Base-by-base conservation (phyloP, 495 filamentous ascomycete species). In the Aspergillus olivimuriae region DNA sequence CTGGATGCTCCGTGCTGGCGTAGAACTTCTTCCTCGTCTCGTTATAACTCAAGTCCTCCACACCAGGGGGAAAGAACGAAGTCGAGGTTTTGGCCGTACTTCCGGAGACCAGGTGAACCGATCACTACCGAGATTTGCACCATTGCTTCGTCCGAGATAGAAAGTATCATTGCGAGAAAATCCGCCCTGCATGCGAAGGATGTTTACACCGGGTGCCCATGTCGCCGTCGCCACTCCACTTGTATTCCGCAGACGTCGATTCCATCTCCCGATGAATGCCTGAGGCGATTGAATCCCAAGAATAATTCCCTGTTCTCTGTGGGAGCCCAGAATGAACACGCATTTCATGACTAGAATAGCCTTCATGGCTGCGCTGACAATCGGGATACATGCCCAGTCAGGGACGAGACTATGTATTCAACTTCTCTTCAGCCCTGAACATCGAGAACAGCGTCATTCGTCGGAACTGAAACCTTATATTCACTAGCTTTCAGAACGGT, bases 361-460 rank as follows among this genome's bases (percentile, higher is more conserved):
- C n/a, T n/a, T n/a, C n/a, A n/a, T n/a, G 14, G 22, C 34, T 0
- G 12, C 32, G 8, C 18, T 40, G 9, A 34, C 51, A 31, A 34
- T 33, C 21, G 22, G 34, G 10, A 16, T 40, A 18, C 20, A 51
- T 12, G 44, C 46, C 28, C 36, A 47, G 30, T 34, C 32, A n/a
- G 42, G 43, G 16, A 48, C 33, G 15, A 46, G 50, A 39, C 31
- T 58, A n/a, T n/a, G n/a, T n/a, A 19, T 58, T 46, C 46, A 48
- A 49, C 35, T 60, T 60, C 46, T 45, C 57, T 17, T 50, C 18
- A 30, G 16, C 15, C 10, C 44, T 57, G 12, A 62, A 56, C 52
- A 47, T 72, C 43, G 70, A 74, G 33, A 73, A 73, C 53, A 58
- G 72, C 33, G 62, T 60, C 26, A 57, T 73, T 32, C 69, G 69